Percentiles rank a stretch among this genome's conserved stretches.
These are phyloP conservation scores for Avena eriantha DNA, from an alignment of 176 grass and related monocot genomes.

Conservation along the genomic window DNA sequence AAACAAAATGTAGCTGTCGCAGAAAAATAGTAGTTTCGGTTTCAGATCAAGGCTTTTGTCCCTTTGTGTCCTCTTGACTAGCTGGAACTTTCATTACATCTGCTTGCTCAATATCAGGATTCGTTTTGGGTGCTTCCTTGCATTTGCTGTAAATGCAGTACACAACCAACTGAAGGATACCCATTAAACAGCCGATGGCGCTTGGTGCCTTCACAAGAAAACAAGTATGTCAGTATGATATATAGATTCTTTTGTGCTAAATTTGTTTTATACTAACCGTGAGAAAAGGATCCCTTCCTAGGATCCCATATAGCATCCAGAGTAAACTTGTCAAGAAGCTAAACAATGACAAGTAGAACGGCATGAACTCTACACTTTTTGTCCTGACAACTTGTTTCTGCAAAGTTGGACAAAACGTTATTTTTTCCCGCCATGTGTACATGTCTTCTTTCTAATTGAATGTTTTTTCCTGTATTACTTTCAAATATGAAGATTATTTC, in stretches of 20 bases:
- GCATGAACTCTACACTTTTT: slow-evolving; percentile 90
- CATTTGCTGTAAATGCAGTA: slow-evolving; percentile 69
- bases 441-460: slow-evolving; percentile 7
- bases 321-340: slow-evolving; percentile 62
- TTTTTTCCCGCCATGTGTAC: background rate
- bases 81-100: slow-evolving; percentile 14
- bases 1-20: background rate
- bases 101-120: slow-evolving; percentile 31
- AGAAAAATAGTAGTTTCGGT: background rate
- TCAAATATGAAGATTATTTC: background rate
- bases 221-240: slow-evolving; percentile 26
- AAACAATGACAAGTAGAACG: slow-evolving; percentile 81
- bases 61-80: slow-evolving; percentile 17
- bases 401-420: slow-evolving; percentile 14
- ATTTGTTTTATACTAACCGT: slow-evolving; percentile 42
- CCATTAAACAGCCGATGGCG: slow-evolving; percentile 59
- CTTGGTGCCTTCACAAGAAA: slow-evolving; percentile 62
- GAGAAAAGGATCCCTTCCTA: slow-evolving; percentile 70
- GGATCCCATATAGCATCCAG: slow-evolving; percentile 72
- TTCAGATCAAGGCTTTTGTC: slow-evolving; percentile 15
- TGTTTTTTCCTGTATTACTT: slow-evolving; percentile 3
- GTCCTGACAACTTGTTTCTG: slow-evolving; percentile 79
- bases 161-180: slow-evolving; percentile 67
- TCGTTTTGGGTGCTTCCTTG: slow-evolving; percentile 38
- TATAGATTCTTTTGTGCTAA: background rate